These are phyloP conservation scores for Casuarina glauca DNA, from an alignment of 306 rosid genomes.

Conservation along the genomic window DNA sequence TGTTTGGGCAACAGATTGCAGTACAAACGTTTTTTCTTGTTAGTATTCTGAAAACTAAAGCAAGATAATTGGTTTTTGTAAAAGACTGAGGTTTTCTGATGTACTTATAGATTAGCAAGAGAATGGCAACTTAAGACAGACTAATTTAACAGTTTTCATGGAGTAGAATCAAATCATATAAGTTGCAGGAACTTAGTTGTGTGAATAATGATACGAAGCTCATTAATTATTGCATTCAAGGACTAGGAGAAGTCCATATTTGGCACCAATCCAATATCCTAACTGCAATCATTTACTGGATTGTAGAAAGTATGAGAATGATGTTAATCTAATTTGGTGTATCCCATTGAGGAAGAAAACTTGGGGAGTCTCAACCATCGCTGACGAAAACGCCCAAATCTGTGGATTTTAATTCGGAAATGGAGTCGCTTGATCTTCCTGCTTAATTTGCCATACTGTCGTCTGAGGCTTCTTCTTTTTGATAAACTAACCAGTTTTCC, in stretches of 20 bases:
- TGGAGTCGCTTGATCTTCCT: constrained; percentile 61
- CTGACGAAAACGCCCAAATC: constrained; percentile 65
- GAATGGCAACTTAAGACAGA: not conserved
- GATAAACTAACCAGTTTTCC: constrained; percentile 49
- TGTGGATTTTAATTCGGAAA: constrained; percentile 60
- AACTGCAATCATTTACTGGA: not conserved
- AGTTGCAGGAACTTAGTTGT: not conserved
- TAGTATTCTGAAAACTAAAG: not conserved
- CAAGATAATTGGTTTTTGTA: not conserved
- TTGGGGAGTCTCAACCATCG: constrained; percentile 73
- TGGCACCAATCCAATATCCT: not conserved
- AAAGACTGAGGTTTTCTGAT: not conserved
- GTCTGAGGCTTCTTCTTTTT: constrained; percentile 45
- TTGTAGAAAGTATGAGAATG: not conserved
- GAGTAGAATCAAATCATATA: not conserved
- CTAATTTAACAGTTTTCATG: not conserved
- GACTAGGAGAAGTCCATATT: not conserved
- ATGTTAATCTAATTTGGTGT: constrained; percentile 55
- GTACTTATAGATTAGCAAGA: not conserved
- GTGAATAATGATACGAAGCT: not conserved
- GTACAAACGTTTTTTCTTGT: not conserved
- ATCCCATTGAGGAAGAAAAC: constrained; percentile 54
- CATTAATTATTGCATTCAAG: not conserved
- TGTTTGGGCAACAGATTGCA: not conserved
- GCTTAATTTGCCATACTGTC: constrained; percentile 50